Base-by-base conservation (phyloP, 2,329 filamentous ascomycete species). In the Microdochium trichocladiopsis region DNA sequence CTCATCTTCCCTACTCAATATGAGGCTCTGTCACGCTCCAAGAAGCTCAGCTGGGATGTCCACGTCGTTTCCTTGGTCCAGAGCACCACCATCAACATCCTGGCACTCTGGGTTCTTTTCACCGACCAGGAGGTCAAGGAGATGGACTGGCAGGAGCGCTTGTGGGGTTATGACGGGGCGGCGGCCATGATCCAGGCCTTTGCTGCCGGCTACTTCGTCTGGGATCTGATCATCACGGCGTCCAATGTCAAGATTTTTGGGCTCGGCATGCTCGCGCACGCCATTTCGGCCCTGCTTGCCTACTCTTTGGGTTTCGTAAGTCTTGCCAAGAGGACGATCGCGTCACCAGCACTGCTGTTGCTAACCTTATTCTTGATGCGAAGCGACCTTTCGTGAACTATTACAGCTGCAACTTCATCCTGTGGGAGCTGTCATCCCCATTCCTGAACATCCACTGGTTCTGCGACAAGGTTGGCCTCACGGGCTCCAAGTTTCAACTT, bases 391-490 rank as follows among this genome's bases (percentile, higher is more conserved):
- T 93, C 63, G 78, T 92, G 58, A 92, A 93, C 73, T 92, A 85
- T 73, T 95, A 94, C 69, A 87, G 81, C 52, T 79, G 80, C 52
- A 82, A 83, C 54, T 95, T 95, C 69, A 89, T 95, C 62, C 84
- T 94, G 53, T 95, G 91, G 80, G 90, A 95, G 69, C 80, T 95
- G 37, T 92, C 88, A 24, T 88, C 86, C 4, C 88, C 89, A 8
- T 92, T 94, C 69, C 78, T 94, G 53, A 95, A 95, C 66, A 80
- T 93, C 65, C 90, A 95, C 74, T 95, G 90, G 90, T 94, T 94
- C 74, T 89, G 88, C 70, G 90, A 95, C 71, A 95, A 95, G 73
- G 74, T 93, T 54, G 79, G 83, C 62, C 84, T 90, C 77, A 94
- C 90, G 0, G 90, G 90, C 33, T 84, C 85, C 21, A 77, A 75